Evolutionary conservation across 2,329 filamentous ascomycete species (phyloP).

Genomic region (Pseudogymnoascus sp.): DNA sequence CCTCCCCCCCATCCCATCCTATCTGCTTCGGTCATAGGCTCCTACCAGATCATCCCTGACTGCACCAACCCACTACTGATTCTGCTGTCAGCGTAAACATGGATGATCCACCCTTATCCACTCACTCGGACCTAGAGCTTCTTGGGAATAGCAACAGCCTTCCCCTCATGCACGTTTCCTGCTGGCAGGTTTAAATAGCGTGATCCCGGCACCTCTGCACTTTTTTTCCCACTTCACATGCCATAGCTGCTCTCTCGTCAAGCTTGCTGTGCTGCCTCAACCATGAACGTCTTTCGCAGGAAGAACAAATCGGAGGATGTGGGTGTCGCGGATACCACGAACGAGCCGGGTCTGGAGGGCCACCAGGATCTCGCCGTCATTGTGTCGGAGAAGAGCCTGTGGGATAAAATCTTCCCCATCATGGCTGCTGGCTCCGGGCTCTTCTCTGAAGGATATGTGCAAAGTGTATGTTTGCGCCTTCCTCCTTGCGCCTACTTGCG

Average conservation of each 20-base stretch:
- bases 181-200: not conserved
- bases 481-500: not conserved
- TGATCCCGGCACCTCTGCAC: not conserved
- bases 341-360: not conserved
- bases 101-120: conserved; percentile 3
- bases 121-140: not conserved
- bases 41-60: not conserved
- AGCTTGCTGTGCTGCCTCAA: not conserved
- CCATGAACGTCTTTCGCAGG: conserved; percentile 13
- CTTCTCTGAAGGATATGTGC: conserved; percentile 88
- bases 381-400: not conserved
- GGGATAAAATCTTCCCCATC: conserved; percentile 45
- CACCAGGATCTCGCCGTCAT: not conserved
- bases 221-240: not conserved
- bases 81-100: not conserved
- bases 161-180: conserved; percentile 2
- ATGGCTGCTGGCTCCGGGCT: conserved; percentile 85
- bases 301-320: conserved; percentile 13
- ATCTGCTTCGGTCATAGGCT: not conserved
- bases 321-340: conserved; percentile 6
- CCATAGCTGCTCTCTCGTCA: not conserved
- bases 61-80: not conserved
- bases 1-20: not conserved
- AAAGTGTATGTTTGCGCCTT: conserved; percentile 51
- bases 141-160: not conserved